Evolutionary conservation across 2,329 filamentous ascomycete genomes (phyloP).

Genomic region (Purpureocillium lavendulum): DNA sequence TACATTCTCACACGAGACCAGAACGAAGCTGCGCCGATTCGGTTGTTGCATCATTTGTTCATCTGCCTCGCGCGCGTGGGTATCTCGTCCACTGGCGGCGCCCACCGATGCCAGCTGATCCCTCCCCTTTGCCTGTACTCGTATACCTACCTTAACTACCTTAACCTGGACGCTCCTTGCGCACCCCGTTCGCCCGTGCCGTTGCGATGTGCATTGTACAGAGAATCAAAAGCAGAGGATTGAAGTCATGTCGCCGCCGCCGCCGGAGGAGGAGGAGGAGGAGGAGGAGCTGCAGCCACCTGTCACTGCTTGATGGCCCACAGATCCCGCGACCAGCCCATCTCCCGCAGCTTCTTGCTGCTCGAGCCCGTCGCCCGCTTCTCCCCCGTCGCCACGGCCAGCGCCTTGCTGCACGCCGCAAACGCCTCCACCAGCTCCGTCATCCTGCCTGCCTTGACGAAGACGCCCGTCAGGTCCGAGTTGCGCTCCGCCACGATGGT

Average conservation of each 20-base stretch:
- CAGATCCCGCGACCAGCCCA: slow-evolving; percentile 55
- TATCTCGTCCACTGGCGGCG: not conserved
- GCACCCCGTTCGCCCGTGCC: too few species aligned
- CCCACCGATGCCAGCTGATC: not conserved
- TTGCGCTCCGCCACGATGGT: slow-evolving; percentile 63
- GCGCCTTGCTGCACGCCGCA: slow-evolving; percentile 67
- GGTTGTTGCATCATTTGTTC: too few species aligned
- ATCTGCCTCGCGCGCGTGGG: too few species aligned
- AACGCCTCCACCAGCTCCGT: slow-evolving; percentile 69
- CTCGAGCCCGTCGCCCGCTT: slow-evolving; percentile 41
- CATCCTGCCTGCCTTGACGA: slow-evolving; percentile 59
- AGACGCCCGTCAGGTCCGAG: slow-evolving; percentile 56
- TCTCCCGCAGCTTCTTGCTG: slow-evolving; percentile 52
- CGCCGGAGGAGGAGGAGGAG: too few species aligned
- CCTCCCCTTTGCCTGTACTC: not conserved
- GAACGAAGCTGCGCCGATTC: too few species aligned
- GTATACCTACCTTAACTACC: too few species aligned
- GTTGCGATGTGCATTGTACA: too few species aligned
- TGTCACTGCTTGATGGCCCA: slow-evolving; percentile 43
- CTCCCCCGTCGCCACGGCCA: slow-evolving; percentile 47
- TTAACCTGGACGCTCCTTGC: too few species aligned
- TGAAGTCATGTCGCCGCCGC: too few species aligned
- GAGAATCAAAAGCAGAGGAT: too few species aligned
- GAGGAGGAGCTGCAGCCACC: too few species aligned
- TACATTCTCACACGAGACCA: too few species aligned